Base-by-base conservation (phyloP, 805 yeast species). In the Wickerhamiella galacta region DNA sequence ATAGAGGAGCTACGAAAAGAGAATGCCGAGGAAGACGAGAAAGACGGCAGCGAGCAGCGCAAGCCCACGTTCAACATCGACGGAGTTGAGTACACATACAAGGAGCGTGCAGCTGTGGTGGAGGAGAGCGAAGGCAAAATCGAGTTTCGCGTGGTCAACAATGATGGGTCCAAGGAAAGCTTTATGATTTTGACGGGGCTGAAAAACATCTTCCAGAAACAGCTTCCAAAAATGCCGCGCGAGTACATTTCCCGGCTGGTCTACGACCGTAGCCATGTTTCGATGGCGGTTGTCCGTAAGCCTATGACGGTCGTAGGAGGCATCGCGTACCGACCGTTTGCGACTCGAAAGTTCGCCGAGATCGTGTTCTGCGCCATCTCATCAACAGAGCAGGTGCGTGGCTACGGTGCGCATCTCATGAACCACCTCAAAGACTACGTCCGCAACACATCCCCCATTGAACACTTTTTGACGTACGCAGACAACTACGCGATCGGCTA, bases 401-500 rank as follows among this genome's bases (percentile, higher is more conserved):
- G 98, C 22, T 90, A 90, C 52, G 99, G 99, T 56, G 98, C 98
- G 0, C 98, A 90, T 56, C 56, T 90, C 48, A 90, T 90, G 99
- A 90, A 90, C 54, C 99, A 90, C 58, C 61, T 90, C 45, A 90
- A 90, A 51, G 98, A 90, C 56, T 90, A 87, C 54, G 95, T 90
- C 25, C 65, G 82, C 44, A 75, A 82, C 15, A 83, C 95, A 0
- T 71, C 92, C 6, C 79, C 76, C 18, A 75, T 87, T 36, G 74
- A 72, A 56, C 75, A 87, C 53, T 87, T 87, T 50, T 56, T 87
- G 40, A 87, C 96, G 1, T 87, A 90, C 58, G 99, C 99, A 3
- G 99, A 90, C 62, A 90, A 90, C 57, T 90, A 90, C 54, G 99
- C 99, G 36, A 87, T 90, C 55, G 99, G 99, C 2, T 90, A 87